Base-by-base conservation (phyloP, 2,329 filamentous ascomycete species). In the Fusarium marasasianum region DNA sequence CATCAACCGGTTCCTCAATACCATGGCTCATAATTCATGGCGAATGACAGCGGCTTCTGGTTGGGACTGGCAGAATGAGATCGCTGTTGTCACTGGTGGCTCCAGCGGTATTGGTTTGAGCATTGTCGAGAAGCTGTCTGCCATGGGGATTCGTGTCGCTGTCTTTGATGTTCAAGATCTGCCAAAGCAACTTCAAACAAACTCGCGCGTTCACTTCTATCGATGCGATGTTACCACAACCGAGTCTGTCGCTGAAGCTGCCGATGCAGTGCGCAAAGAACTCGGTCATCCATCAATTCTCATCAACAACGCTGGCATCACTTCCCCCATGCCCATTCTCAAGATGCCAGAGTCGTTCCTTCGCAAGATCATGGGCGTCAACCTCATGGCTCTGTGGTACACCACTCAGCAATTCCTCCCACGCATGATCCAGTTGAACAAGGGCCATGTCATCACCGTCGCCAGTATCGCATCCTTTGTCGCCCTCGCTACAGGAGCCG, bases 361-460 rank as follows among this genome's bases (percentile, higher is more conserved):
- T 61, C 87, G 87, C 24, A 88, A 89, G 69, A 91, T 91, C 56
- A 93, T 94, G 79, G 89, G 89, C 59, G 90, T 94, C 74, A 94
- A 94, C 82, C 85, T 88, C 6, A 81, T 94, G 26, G 84, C 90
- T 1, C 90, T 93, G 82, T 93, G 89, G 84, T 90, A 86, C 81
- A 86, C 91, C 6, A 84, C 87, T 0, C 87, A 90, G 76, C 87
- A 92, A 72, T 94, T 94, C 80, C 84, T 94, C 3, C 92, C 92
- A 0, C 78, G 82, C 73, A 92, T 94, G 87, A 83, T 92, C 51
- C 78, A 82, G 31, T 76, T 79, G 10, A 90, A 93, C 83, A 92
- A 94, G 82, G 92, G 92, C 59, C 92, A 93, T 84, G 81, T 94
- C 50, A 89, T 94, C 40, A 94, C 91, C 1, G 87, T 94, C 17